Evolutionary conservation across 805 yeast species (phyloP), one percentile per base, ranked within the genome.

Genomic region (Metschnikowia baotianmanensis): DNA sequence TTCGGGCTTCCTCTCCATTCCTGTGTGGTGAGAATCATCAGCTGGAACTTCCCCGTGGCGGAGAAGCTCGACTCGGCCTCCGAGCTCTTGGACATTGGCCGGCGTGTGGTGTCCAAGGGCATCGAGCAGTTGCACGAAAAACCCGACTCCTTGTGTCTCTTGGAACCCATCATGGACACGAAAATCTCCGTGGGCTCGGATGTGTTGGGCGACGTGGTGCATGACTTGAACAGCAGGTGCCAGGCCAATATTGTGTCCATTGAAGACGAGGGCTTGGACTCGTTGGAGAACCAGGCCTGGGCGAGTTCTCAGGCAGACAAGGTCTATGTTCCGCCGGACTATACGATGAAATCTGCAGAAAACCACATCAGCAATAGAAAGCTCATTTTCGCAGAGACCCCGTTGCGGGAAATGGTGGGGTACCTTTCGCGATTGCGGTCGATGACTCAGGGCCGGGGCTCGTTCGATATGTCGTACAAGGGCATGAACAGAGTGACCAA

Each of bases 91-190:
- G 69, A 65, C 16, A 72, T 73, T 6, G 71, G 74, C 6, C 58
- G 73, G 38, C 64, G 71, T 34, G 72, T 59, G 0, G 54, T 68
- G 5, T 6, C 48, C 2, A 48, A 50, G 20, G 56, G 52, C n/a
- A 51, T 69, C 9, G 34, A 38, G n/a, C 47, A 49, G 10, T 25
- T 50, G n/a, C 29, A 47, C 22, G 61, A 57, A 3, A 42, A 39
- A 4, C 26, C 45, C 11, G 36, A 46, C 0, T 50, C 60, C 2
- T 78, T 76, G 56, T 73, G 82, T 1, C 60, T 90, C 1, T 67
- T 91, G 60, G 98, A 93, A 62, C 99, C 99, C 0, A 71, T 85
- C 21, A 91, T 93, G 97, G 71, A 75, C 25, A 82, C 89, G 4
- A 70, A 70, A 6, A 80, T 93, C 1, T 76, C 72, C 37, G 83